Conservation (phyloP, 352 stramenopile species). For the Pilasporangium apinafurcum region DNA sequence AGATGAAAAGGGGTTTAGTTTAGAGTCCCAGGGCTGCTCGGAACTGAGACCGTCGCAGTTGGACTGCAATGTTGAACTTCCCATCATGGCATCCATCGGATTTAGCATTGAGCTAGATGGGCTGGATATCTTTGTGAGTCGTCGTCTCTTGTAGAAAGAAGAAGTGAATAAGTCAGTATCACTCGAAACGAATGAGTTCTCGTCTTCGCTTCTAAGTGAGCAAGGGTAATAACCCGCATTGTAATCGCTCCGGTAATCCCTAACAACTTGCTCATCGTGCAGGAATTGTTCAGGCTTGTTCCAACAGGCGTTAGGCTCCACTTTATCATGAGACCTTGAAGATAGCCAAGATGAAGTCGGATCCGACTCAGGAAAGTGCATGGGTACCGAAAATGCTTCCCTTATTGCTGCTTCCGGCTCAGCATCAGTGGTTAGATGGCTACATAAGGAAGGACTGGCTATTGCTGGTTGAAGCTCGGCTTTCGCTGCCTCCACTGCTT, state of each 20-base stretch:
- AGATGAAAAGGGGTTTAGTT: too few relatives aligned
- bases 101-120: slow-evolving; percentile 26
- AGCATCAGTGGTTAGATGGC: too few relatives aligned
- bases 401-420: background rate
- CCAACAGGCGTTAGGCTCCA: background rate
- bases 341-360: background rate
- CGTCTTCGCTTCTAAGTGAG: slow-evolving; percentile 41
- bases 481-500: slow-evolving; percentile 19
- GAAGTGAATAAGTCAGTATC: too few relatives aligned
- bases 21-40: too few relatives aligned
- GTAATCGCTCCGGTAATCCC: slow-evolving; percentile 7
- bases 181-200: slow-evolving; percentile 5
- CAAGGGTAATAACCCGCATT: slow-evolving; percentile 48
- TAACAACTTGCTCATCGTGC: slow-evolving; percentile 53
- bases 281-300: slow-evolving; percentile 49
- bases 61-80: background rate
- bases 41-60: too few relatives aligned
- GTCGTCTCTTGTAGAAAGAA: slow-evolving; percentile 6
- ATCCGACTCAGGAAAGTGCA: slow-evolving; percentile 5
- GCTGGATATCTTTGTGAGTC: too few relatives aligned
- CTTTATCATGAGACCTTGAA: slow-evolving; percentile 1
- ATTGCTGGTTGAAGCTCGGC: background rate
- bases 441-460: too few relatives aligned
- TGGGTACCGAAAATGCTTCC: background rate
- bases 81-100: slow-evolving; percentile 21